Percentiles rank a stretch among this genome's conserved stretches.
Conservation (phyloP, 495 filamentous ascomycete species). For the Lophiostoma macrostomum region DNA sequence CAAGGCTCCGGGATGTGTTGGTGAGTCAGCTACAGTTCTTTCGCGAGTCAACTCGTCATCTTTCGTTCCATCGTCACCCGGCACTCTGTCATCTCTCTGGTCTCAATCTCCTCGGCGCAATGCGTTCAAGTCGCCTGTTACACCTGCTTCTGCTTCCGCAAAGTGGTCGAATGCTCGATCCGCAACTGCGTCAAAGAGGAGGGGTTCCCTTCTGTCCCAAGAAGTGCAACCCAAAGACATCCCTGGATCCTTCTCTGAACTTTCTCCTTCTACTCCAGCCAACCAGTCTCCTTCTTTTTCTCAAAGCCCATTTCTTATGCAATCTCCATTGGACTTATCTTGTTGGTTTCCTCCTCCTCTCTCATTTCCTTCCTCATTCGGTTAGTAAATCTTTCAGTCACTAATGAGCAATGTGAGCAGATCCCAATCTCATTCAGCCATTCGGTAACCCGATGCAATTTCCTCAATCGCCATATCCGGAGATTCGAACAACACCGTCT, state of each 20-base stretch:
- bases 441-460: conserved; percentile 36
- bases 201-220: conserved; percentile 33
- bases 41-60: conserved; percentile 34
- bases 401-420: conserved; percentile 38
- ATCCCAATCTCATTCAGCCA: conserved; percentile 61
- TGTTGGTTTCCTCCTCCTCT: conserved; percentile 59
- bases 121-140: conserved; percentile 52
- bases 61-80: conserved; percentile 13
- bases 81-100: conserved; percentile 11
- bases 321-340: conserved; percentile 58
- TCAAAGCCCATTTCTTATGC: conserved; percentile 61
- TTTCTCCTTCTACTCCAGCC: conserved; percentile 30
- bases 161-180: conserved; percentile 40
- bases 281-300: conserved; percentile 49
- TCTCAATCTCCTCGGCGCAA: conserved; percentile 7
- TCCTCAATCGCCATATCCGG: conserved; percentile 35
- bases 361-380: conserved; percentile 28
- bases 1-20: conserved; percentile 66
- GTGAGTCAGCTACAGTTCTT: conserved; percentile 62
- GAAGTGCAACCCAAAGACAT: conserved; percentile 26
- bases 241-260: conserved; percentile 1
- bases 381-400: background rate
- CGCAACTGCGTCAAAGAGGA: conserved; percentile 12
- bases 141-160: conserved; percentile 51
- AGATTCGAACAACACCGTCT: conserved; percentile 32